These are phyloP conservation scores for Dactylellina parvicollis DNA, from an alignment of 2,329 filamentous ascomycete species.

Conservation along the genomic window DNA sequence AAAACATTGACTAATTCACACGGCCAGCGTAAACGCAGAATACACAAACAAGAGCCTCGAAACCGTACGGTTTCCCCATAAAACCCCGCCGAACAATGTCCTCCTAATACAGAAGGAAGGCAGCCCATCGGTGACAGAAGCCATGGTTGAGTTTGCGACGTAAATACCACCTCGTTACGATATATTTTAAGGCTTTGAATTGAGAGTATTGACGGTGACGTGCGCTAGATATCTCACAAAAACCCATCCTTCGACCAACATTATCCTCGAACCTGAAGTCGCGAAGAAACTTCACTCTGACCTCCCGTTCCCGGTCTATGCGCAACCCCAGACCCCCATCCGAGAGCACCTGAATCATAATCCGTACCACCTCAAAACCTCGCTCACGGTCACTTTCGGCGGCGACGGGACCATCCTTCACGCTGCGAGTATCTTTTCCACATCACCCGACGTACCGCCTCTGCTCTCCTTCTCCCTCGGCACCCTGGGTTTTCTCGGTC, in stretches of 20 bases:
- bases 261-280: slow-evolving; percentile 82
- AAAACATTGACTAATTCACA: slow-evolving; percentile 38
- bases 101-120: slow-evolving; percentile 75
- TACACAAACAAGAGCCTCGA: slow-evolving; percentile 49
- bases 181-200: background rate
- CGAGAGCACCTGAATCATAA: slow-evolving; percentile 58
- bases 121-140: slow-evolving; percentile 59
- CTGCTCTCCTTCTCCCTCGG: slow-evolving; percentile 97
- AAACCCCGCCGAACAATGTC: slow-evolving; percentile 73
- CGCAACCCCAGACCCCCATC: slow-evolving; percentile 60
- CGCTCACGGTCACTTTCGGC: slow-evolving; percentile 87
- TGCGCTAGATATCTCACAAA: slow-evolving; percentile 18
- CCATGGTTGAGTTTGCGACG: slow-evolving; percentile 68
- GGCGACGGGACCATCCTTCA: slow-evolving; percentile 92
- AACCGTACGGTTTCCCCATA: slow-evolving; percentile 38
- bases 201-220: background rate
- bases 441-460: slow-evolving; percentile 81
- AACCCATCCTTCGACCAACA: slow-evolving; percentile 73
- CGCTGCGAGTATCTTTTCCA: slow-evolving; percentile 85
- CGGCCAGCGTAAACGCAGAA: slow-evolving; percentile 40
- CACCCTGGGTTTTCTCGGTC: slow-evolving; percentile 89
- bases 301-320: slow-evolving; percentile 78
- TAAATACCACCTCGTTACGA: slow-evolving; percentile 56
- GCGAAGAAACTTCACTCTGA: slow-evolving; percentile 76
- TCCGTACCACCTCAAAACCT: slow-evolving; percentile 79